phyloP scores from a whole-genome alignment of 257 asterid genomes.

The Nicotiana obtusifolia region DNA sequence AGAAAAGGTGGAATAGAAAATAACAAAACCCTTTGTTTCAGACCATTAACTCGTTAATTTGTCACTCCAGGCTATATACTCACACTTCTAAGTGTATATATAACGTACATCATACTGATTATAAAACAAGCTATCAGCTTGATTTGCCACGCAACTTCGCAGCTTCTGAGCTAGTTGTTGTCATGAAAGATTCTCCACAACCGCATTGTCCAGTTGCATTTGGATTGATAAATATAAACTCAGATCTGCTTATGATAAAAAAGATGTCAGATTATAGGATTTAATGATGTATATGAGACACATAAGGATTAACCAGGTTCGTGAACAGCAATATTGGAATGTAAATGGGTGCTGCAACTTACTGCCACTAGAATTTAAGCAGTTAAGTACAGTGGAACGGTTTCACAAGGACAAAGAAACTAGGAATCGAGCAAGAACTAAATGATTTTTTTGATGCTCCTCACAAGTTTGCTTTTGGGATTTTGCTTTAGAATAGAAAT shows the following conservation, averaged over 20 bases:
- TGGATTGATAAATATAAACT: constrained; percentile 86
- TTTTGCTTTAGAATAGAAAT: not conserved
- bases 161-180: constrained; percentile 66
- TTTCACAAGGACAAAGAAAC: not conserved
- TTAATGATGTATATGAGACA: not conserved
- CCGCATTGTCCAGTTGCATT: constrained; percentile 90
- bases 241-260: constrained; percentile 53
- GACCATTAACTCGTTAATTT: not conserved
- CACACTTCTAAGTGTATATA: not conserved
- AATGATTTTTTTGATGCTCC: not conserved
- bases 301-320: not conserved
- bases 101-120: not conserved
- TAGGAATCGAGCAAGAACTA: not conserved
- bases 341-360: not conserved
- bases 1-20: not conserved
- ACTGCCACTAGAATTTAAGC: not conserved
- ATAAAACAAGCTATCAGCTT: constrained; percentile 3
- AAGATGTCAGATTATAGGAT: constrained; percentile 7
- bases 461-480: not conserved
- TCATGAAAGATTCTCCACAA: constrained; percentile 96
- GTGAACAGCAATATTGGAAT: not conserved
- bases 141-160: constrained; percentile 50
- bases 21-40: not conserved
- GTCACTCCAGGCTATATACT: not conserved
- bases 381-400: not conserved